Evolutionary conservation across 2,329 filamentous ascomycete species (phyloP).

Genomic region (Alternaria ventricosa): DNA sequence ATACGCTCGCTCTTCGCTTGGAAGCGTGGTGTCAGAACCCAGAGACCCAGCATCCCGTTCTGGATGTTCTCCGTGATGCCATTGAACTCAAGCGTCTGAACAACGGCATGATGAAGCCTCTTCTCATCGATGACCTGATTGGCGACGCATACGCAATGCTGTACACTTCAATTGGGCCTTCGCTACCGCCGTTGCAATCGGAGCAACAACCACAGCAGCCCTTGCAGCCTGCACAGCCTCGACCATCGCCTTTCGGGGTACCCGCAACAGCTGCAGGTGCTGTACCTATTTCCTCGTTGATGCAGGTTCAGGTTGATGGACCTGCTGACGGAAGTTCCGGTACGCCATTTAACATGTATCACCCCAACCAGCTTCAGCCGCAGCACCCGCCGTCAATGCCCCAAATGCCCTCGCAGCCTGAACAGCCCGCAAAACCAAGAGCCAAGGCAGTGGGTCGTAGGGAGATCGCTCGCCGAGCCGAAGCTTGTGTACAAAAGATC

Average conservation of each 20-base stretch:
- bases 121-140: slow-evolving; percentile 89
- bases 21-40: slow-evolving; percentile 64
- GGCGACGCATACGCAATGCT: slow-evolving; percentile 85
- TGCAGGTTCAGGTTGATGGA: slow-evolving; percentile 44
- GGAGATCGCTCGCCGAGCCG: slow-evolving; percentile 65
- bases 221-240: slow-evolving; percentile 13
- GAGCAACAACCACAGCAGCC: slow-evolving; percentile 41
- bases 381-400: slow-evolving; percentile 19
- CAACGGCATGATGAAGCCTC: slow-evolving; percentile 82
- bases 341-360: slow-evolving; percentile 34
- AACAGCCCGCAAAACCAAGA: slow-evolving; percentile 40
- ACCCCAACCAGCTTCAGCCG: slow-evolving; percentile 33
- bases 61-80: slow-evolving; percentile 70
- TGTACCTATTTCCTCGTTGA: slow-evolving; percentile 39
- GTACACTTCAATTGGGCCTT: slow-evolving; percentile 70
- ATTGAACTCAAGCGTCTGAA: slow-evolving; percentile 81
- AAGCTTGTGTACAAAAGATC: slow-evolving; percentile 59
- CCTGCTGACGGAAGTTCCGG: slow-evolving; percentile 19
- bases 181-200: slow-evolving; percentile 59
- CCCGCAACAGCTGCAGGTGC: slow-evolving; percentile 15
- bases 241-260: slow-evolving; percentile 5
- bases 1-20: slow-evolving; percentile 63
- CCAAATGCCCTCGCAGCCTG: slow-evolving; percentile 25
- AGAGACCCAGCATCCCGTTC: slow-evolving; percentile 54
- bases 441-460: slow-evolving; percentile 66